phyloP scores from a whole-genome alignment of 768 basidiomycete genomes.

The Mycena sanguinolenta region DNA sequence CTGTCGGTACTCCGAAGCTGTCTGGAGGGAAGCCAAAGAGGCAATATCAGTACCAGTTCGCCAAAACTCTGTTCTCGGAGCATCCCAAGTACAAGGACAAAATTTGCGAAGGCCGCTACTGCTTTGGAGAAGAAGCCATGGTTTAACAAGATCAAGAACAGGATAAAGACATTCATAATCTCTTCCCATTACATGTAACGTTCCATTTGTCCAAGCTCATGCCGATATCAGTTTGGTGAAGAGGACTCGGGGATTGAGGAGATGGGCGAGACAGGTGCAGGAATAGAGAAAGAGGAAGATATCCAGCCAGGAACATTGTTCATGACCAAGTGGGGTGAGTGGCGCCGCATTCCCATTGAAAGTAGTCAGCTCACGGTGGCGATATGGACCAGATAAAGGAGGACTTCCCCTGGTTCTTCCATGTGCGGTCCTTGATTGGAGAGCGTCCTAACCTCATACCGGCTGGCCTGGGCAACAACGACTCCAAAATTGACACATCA shows the following conservation, averaged over 20 bases:
- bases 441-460: slow-evolving; percentile 15
- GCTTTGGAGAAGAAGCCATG: not conserved
- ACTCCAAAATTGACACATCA: not conserved
- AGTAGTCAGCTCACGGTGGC: not conserved
- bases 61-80: not conserved
- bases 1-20: not conserved
- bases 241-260: not conserved
- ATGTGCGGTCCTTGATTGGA: slow-evolving; percentile 10
- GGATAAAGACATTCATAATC: not conserved
- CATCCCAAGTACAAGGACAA: not conserved
- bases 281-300: not conserved
- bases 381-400: not conserved
- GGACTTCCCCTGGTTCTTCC: slow-evolving; percentile 7
- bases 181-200: not conserved
- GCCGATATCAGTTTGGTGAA: not conserved
- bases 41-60: slow-evolving; percentile 2
- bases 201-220: not conserved
- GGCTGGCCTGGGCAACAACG: slow-evolving; percentile 1
- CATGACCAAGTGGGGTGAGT: slow-evolving; percentile 15
- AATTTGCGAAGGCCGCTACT: not conserved
- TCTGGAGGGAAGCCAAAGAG: slow-evolving; percentile 7
- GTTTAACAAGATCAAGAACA: slow-evolving; percentile 16
- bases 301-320: not conserved
- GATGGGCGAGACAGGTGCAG: slow-evolving; percentile 14
- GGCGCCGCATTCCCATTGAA: too few species aligned